Evolutionary conservation across 2,329 filamentous ascomycete genomes (phyloP).

Genomic region (Tolypocladium guangdongense): DNA sequence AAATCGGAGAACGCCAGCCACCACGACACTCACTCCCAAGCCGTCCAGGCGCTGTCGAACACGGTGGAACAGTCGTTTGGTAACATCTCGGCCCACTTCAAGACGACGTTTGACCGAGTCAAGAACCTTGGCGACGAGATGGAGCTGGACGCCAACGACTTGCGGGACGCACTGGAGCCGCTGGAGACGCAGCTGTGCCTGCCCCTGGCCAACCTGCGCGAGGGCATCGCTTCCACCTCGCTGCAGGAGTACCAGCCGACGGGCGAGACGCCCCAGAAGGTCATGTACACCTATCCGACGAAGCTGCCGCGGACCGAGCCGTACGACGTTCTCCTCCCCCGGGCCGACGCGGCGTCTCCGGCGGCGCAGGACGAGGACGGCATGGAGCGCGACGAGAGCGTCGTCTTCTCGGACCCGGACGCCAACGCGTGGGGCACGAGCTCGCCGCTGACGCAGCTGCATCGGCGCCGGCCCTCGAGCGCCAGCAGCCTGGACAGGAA

Average conservation of each 20-base stretch:
- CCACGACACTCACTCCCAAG: constrained; percentile 57
- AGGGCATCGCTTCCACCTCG: constrained; percentile 50
- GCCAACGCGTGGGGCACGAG: constrained; percentile 12
- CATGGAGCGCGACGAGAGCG: constrained; percentile 11
- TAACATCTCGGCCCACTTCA: constrained; percentile 60
- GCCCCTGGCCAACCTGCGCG: constrained; percentile 60
- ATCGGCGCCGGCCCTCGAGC: constrained; percentile 17
- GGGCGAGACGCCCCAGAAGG: constrained; percentile 75
- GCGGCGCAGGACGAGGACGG: background rate
- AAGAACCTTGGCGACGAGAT: constrained; percentile 59
- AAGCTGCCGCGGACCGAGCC: constrained; percentile 62
- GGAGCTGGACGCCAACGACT: constrained; percentile 43
- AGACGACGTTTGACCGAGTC: constrained; percentile 56
- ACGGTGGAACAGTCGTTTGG: constrained; percentile 65
- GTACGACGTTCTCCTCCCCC: constrained; percentile 32
- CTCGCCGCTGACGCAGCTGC: constrained; percentile 11
- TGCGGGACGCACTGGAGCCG: constrained; percentile 51
- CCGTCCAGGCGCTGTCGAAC: constrained; percentile 52
- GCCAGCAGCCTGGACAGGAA: constrained; percentile 15
- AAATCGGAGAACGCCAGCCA: constrained; percentile 70
- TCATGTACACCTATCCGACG: constrained; percentile 69
- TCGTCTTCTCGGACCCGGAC: constrained; percentile 31
- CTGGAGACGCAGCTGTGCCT: constrained; percentile 51
- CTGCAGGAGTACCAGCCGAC: constrained; percentile 78
- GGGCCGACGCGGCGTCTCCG: constrained; percentile 20